Base-by-base conservation (phyloP, 2,329 filamentous ascomycete genomes). In the Cladosporium sp. region DNA sequence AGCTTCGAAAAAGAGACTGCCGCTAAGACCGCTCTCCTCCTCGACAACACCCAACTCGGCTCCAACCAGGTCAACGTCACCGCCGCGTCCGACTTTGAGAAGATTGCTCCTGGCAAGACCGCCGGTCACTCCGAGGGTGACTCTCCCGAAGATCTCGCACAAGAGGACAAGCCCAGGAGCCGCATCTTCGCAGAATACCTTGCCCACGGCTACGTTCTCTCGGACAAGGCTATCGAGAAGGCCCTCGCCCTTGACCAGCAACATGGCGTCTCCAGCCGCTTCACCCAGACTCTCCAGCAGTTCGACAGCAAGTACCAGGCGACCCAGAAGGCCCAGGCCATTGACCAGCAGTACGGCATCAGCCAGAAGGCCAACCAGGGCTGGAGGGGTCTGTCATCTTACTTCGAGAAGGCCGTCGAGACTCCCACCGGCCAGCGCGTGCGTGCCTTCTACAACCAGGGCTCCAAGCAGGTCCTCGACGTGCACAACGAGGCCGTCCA, bases 1-100 rank as follows among this genome's bases (percentile, higher is more conserved):
- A 93, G 89, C 62, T 99, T 99, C 76, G 95, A 98, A 81, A 97
- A 97, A 84, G 89, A 94, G 78, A 96, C 94, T 15, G 95, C 95
- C 60, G 93, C 94, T 67, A 97, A 97, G 85, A 99, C 95, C 26
- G 95, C 95, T 30, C 91, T 97, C 49, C 91, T 99, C 67, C 89
- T 99, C 70, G 94, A 98, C 83, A 96, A 97, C 85, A 99, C 95
- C 63, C 91, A 96, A 81, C 90, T 99, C 60, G 93, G 93, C 70
- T 80, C 84, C 59, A 83, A 86, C 66, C 82, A 90, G 67, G 92
- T 93, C 71, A 88, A 95, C 76, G 96, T 99, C 77, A 85, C 87
- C 66, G 87, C 93, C 59, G 86, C 88, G 70, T 86, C 88, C 70
- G 86, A 86, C 60, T 84, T 90, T 69, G 89, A 88, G 70, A 85